These are phyloP conservation scores for Colletotrichum shisoi DNA, from an alignment of 2,329 filamentous ascomycete genomes.

Conservation along the genomic window DNA sequence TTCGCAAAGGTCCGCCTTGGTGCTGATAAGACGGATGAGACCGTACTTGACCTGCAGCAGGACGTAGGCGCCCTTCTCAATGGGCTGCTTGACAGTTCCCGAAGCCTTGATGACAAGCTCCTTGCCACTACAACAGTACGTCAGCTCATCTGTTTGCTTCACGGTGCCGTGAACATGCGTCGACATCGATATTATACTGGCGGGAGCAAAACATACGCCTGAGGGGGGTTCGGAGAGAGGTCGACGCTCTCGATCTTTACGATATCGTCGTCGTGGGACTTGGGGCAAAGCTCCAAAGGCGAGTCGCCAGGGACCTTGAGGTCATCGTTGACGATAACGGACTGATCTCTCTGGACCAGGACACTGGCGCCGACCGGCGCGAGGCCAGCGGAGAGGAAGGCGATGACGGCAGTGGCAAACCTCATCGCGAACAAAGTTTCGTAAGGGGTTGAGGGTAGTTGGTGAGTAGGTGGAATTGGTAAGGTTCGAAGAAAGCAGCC, in stretches of 20 bases:
- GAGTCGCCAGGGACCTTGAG: conserved; percentile 82
- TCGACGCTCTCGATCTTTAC: conserved; percentile 81
- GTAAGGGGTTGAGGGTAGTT: no score
- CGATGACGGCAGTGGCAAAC: conserved; percentile 54
- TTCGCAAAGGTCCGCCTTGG: conserved; percentile 84
- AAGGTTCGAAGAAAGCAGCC: background rate
- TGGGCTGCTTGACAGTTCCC: conserved; percentile 75
- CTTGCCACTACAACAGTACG: conserved; percentile 66
- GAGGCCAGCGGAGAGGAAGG: conserved; percentile 56
- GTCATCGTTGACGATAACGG: conserved; percentile 59
- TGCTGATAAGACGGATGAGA: conserved; percentile 85
- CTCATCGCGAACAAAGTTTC: conserved; percentile 48
- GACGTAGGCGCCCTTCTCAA: conserved; percentile 82
- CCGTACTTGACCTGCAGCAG: conserved; percentile 91
- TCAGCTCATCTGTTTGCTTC: conserved; percentile 35
- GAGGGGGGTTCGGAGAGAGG: conserved; percentile 83
- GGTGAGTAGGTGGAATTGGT: background rate
- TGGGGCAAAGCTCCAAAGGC: conserved; percentile 78
- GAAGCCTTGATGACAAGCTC: conserved; percentile 79
- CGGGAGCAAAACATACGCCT: conserved; percentile 69
- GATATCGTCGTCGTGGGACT: conserved; percentile 72
- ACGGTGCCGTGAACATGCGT: conserved; percentile 5
- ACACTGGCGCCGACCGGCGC: conserved; percentile 56
- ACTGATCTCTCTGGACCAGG: conserved; percentile 59
- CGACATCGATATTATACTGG: background rate